phyloP scores from a whole-genome alignment of 306 rosid species.

The Biancaea sappan region DNA sequence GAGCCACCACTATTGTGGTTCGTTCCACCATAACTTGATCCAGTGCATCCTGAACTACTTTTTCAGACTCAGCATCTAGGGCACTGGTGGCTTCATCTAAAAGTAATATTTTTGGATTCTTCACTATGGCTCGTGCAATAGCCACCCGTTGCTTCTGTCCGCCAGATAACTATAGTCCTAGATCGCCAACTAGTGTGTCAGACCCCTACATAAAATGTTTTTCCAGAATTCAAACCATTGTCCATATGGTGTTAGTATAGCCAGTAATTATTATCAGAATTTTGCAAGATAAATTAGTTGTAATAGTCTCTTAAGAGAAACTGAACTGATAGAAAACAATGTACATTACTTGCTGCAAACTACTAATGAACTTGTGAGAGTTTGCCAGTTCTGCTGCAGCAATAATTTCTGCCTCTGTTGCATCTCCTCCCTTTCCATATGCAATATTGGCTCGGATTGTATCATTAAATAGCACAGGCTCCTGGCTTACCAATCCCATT shows the following conservation, averaged over 20 bases:
- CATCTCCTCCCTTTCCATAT: conserved; percentile 66
- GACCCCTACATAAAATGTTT: conserved; percentile 54
- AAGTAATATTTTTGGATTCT: conserved; percentile 62
- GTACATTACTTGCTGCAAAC: conserved; percentile 59
- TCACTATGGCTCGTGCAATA: conserved; percentile 64
- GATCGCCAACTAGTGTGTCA: conserved; percentile 55
- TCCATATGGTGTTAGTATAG: background rate
- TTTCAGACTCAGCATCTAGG: conserved; percentile 77
- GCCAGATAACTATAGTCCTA: conserved; percentile 64
- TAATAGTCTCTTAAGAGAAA: background rate
- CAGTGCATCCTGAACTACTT: conserved; percentile 72
- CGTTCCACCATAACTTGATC: conserved; percentile 59
- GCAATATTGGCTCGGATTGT: conserved; percentile 64
- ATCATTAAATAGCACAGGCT: conserved; percentile 62
- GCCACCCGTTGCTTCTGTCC: conserved; percentile 78
- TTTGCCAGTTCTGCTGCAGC: conserved; percentile 68
- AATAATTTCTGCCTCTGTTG: conserved; percentile 61
- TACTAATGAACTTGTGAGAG: conserved; percentile 64
- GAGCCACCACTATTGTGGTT: conserved; percentile 74
- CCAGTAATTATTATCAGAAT: background rate
- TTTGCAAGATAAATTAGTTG: background rate
- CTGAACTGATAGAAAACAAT: background rate
- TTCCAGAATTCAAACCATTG: background rate
- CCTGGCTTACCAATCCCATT: conserved; percentile 76
- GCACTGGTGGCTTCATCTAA: conserved; percentile 84